Evolutionary conservation across 768 basidiomycete genomes (phyloP).

Genomic region (Strobilomyces confusus): DNA sequence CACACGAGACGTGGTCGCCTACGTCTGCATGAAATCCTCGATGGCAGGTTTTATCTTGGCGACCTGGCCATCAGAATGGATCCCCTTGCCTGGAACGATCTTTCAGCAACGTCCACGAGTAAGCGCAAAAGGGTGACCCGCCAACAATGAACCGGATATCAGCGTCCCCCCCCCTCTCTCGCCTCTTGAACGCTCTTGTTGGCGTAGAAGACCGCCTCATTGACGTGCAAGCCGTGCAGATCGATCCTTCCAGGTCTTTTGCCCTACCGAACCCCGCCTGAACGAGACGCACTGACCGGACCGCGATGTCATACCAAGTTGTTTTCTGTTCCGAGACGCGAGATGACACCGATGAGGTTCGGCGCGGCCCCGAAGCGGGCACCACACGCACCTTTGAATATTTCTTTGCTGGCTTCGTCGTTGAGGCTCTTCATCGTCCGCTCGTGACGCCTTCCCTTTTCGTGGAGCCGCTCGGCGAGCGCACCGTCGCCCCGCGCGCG

Average conservation of each 20-base stretch:
- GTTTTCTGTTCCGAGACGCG: constrained; percentile 51
- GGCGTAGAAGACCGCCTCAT: constrained; percentile 76
- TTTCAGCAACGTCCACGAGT: not conserved
- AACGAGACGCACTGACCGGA: not conserved
- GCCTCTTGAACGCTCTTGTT: constrained; percentile 71
- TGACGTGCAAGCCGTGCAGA: constrained; percentile 89
- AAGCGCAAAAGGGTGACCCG: constrained; percentile 31
- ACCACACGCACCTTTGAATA: constrained; percentile 56
- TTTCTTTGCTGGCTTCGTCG: constrained; percentile 80
- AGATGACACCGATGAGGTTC: not conserved
- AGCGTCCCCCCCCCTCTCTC: constrained; percentile 52
- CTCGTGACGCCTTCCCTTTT: constrained; percentile 77
- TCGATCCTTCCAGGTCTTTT: constrained; percentile 75
- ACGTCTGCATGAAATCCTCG: constrained; percentile 82
- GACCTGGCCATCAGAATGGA: constrained; percentile 71
- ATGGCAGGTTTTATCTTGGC: constrained; percentile 93
- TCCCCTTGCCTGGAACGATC: constrained; percentile 62
- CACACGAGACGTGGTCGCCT: not conserved
- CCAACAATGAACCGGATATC: constrained; percentile 85
- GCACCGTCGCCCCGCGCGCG: constrained; percentile 72
- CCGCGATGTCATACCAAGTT: constrained; percentile 51
- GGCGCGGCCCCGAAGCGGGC: not conserved
- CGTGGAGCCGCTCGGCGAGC: constrained; percentile 75
- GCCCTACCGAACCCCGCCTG: constrained; percentile 38
- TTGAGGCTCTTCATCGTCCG: constrained; percentile 75